These are phyloP conservation scores for Paecilomyces sp. DNA, from an alignment of 2,329 filamentous ascomycete genomes.

Conservation along the genomic window DNA sequence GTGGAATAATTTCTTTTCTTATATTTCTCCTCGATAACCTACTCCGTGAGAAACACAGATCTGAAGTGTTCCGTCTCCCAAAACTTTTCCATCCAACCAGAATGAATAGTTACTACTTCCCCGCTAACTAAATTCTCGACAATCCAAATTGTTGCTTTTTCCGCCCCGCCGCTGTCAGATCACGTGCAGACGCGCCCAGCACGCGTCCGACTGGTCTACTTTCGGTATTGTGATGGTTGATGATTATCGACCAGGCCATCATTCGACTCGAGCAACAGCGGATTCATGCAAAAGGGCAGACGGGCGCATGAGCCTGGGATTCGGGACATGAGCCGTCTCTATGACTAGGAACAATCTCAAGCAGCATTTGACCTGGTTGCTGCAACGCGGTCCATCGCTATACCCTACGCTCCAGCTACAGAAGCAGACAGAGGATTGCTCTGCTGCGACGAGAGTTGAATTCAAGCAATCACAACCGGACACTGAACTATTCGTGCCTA, in stretches of 20 bases:
- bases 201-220: neutral
- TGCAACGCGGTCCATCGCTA: conserved; percentile 31
- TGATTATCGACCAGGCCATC: neutral
- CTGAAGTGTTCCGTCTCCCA: neutral
- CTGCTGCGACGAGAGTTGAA: neutral
- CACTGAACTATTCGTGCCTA: neutral
- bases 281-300: neutral
- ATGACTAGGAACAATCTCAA: conserved; percentile 45
- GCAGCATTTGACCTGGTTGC: conserved; percentile 40
- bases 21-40: neutral
- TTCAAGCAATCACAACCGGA: conserved; percentile 3
- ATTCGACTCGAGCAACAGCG: neutral
- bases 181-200: conserved; percentile 9
- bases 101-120: neutral
- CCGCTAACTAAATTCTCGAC: neutral
- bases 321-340: conserved; percentile 23
- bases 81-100: neutral
- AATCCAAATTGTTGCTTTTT: neutral
- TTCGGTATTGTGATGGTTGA: neutral
- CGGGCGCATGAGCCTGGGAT: conserved; percentile 17
- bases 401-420: conserved; percentile 23
- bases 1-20: neutral
- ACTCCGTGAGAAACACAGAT: neutral
- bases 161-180: conserved; percentile 20
- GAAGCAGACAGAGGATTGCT: conserved; percentile 10